Evolutionary conservation across 441 rosid species (phyloP).

Genomic region (Eutrema salsugineum): DNA sequence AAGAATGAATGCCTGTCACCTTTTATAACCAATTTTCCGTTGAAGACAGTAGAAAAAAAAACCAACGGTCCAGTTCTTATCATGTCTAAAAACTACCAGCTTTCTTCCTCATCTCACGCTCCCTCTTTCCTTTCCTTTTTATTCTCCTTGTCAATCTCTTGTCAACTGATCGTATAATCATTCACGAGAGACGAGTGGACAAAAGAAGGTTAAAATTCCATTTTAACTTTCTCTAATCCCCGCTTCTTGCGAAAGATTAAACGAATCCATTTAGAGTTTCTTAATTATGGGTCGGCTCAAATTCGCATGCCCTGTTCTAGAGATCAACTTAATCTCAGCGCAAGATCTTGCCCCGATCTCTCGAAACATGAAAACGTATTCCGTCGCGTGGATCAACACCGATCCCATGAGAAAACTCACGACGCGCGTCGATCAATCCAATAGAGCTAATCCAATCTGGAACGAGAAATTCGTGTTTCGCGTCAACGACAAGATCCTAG

Average conservation of each 20-base stretch:
- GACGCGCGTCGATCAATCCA: conserved; percentile 49
- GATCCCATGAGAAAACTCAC: conserved; percentile 47
- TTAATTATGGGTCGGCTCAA: conserved; percentile 28
- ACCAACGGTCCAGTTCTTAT: conserved; percentile 22
- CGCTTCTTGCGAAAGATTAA: conserved; percentile 20
- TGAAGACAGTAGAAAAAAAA: conserved; percentile 1
- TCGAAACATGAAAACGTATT: conserved; percentile 78
- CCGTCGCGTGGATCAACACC: conserved; percentile 58
- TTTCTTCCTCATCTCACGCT: conserved; percentile 27
- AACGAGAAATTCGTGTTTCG: conserved; percentile 75
- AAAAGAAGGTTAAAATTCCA: neutral
- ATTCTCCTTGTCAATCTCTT: conserved; percentile 17
- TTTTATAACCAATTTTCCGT: conserved; percentile 15
- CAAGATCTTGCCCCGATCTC: conserved; percentile 72
- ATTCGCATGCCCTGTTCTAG: conserved; percentile 55
- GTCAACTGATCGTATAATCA: conserved; percentile 11
- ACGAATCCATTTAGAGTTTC: conserved; percentile 5
- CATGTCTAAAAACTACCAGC: conserved; percentile 29
- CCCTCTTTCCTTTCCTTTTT: conserved; percentile 16
- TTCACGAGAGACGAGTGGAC: conserved; percentile 8
- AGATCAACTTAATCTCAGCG: conserved; percentile 68
- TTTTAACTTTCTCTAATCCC: conserved; percentile 1
- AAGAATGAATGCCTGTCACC: conserved; percentile 1
- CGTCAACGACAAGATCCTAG: conserved; percentile 59
- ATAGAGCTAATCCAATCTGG: conserved; percentile 51